Percentiles rank a stretch among this genome's conserved stretches.
Evolutionary conservation across 257 asterid species (phyloP).

Genomic region (Hygrophila difformis): DNA sequence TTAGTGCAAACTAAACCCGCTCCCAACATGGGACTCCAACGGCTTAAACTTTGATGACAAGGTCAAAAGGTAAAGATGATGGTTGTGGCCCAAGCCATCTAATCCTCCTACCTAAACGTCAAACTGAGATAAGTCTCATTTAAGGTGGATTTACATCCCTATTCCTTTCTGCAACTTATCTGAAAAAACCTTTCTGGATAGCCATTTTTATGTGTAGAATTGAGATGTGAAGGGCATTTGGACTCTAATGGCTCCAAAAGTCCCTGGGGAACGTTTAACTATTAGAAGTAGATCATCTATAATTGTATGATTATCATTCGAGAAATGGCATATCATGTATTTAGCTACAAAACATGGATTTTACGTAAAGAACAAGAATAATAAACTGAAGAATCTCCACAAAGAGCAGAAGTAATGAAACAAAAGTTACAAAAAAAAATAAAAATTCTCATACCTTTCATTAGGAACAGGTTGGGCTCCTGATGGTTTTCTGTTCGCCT

Average conservation of each 20-base stretch:
- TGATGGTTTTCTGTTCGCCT: constrained; percentile 36
- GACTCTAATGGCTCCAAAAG: background rate
- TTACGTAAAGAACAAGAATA: background rate
- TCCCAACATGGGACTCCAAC: background rate
- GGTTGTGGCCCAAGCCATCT: no score
- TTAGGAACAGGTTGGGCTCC: constrained; percentile 31
- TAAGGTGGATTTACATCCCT: background rate
- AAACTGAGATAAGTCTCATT: no score
- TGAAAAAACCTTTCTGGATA: no score
- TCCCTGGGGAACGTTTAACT: background rate
- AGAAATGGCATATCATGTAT: background rate
- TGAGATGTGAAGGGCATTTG: background rate
- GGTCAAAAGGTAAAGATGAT: no score
- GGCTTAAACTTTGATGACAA: background rate
- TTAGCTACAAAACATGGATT: background rate
- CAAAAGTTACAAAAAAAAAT: background rate
- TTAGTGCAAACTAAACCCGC: background rate
- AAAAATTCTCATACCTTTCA: constrained; percentile 31
- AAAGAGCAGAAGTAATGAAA: background rate
- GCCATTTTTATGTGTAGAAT: no score
- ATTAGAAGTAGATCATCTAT: background rate
- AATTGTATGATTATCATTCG: constrained; percentile 3
- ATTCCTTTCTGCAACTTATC: no score
- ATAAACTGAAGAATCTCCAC: background rate
- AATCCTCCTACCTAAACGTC: no score